A percentile compares a stretch with the other conserved stretches of the same genome.
These are phyloP conservation scores for Corymbia citriodora DNA, from an alignment of 441 rosid genomes.

Conservation along the genomic window DNA sequence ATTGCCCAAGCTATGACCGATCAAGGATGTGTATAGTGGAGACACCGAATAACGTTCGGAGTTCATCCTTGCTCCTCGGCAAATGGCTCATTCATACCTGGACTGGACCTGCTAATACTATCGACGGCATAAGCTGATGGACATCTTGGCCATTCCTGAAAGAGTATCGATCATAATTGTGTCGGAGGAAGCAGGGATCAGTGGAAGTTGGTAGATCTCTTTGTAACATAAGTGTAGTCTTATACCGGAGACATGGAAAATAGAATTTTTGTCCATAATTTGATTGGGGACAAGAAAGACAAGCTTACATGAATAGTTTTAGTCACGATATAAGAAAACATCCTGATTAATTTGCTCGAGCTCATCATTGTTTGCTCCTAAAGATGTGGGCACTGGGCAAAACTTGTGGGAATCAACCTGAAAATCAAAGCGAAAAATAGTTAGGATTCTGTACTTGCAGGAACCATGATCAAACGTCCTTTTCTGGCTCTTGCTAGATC, in stretches of 20 bases:
- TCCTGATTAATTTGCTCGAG: neutral
- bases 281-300: neutral
- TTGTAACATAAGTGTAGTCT: constrained; percentile 32
- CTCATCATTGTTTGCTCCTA: neutral
- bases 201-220: constrained; percentile 3
- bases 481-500: neutral
- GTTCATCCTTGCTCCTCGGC: neutral
- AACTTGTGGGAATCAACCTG: neutral
- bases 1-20: constrained; percentile 98
- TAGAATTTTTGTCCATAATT: neutral
- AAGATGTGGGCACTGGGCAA: neutral
- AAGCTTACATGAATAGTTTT: neutral
- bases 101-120: neutral
- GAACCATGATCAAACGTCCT: neutral
- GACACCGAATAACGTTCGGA: neutral
- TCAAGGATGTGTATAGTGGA: constrained; percentile 84
- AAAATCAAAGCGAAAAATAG: neutral
- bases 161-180: neutral
- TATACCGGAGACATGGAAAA: neutral
- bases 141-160: neutral
- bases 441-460: neutral
- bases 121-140: neutral
- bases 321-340: neutral
- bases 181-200: neutral
- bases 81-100: neutral